Base-by-base conservation (phyloP, 2,329 filamentous ascomycete species). In the Arthrobotrys musiformis region DNA sequence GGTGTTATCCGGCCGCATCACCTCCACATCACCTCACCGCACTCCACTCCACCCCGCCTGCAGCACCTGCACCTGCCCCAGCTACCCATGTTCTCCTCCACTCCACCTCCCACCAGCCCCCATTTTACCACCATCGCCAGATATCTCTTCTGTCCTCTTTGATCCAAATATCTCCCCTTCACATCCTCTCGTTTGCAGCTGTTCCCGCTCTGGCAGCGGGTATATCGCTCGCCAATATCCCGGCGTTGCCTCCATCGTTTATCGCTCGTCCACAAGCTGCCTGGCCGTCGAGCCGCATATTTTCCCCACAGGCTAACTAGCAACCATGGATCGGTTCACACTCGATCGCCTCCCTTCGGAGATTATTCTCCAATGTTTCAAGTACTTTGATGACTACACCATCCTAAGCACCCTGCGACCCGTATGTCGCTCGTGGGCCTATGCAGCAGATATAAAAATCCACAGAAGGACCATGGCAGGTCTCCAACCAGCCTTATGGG, bases 351-450 rank as follows among this genome's bases (percentile, higher is more conserved):
- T 77, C n/a, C 73, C 73, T 19, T 50, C 61, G 0, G 73, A 77
- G 48, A 61, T 77, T 17, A 66, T 77, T 33, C 66, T 77, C 4
- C 66, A 77, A 17, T 44, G 70, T 3, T 77, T 66, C 73, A 67
- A 70, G 9, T 62, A 67, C 52, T 70, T 77, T 40, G 73, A 77
- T 13, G 15, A 54, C 15, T 70, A 70, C 24, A 67, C 61, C 15
- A 30, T 77, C 24, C 30, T 77, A 11, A 67, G 58, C 8, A 26
- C 28, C 24, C 44, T 77, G 9, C 73, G 73, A 24, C 66, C 60
- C 0, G 73, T 77, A 4, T 77, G 60, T 52, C 66, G 64, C n/a
- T 70, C 66, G 0, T 77, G 69, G 52, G 52, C 28, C n/a, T 77
- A 70, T 40, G 73, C 73, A 2, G 19, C 28, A 4, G 60, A 66